These are phyloP conservation scores for Austropuccinia psidii DNA, from an alignment of 1,284 basidiomycete genomes.

Conservation along the genomic window DNA sequence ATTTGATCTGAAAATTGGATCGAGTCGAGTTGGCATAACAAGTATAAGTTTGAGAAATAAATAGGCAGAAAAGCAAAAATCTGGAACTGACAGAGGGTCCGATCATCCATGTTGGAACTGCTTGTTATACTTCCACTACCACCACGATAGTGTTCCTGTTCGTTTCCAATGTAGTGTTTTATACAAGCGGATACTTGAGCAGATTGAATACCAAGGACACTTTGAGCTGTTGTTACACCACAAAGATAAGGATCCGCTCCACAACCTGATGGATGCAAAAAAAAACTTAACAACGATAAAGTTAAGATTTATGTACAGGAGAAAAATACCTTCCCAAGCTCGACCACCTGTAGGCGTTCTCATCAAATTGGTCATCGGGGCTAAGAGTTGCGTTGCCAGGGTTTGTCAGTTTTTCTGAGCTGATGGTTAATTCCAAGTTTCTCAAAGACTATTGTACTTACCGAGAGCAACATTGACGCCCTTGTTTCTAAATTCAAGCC, in stretches of 20 bases:
- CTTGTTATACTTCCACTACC: slow-evolving; percentile 16
- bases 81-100: slow-evolving; percentile 41
- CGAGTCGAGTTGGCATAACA: not conserved
- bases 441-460: slow-evolving; percentile 38
- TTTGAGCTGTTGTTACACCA: slow-evolving; percentile 43
- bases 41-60: not conserved
- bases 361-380: slow-evolving; percentile 42
- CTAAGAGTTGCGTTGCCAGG: slow-evolving; percentile 38
- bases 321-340: slow-evolving; percentile 42
- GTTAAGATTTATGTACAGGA: slow-evolving; percentile 42
- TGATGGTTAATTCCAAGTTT: not conserved
- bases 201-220: slow-evolving; percentile 43
- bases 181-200: slow-evolving; percentile 43
- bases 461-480: slow-evolving; percentile 46
- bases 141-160: slow-evolving; percentile 46
- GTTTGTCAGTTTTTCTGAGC: not conserved
- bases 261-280: not conserved
- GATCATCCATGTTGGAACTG: slow-evolving; percentile 43
- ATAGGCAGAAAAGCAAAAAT: not conserved
- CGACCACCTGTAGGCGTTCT: slow-evolving; percentile 41
- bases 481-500: slow-evolving; percentile 44
- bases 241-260: slow-evolving; percentile 41
- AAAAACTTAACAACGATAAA: slow-evolving; percentile 40
- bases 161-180: slow-evolving; percentile 46
- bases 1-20: slow-evolving; percentile 39